Evolutionary conservation across 129 eudicot genomes (phyloP).

Genomic region (Pulicaria dysenterica): DNA sequence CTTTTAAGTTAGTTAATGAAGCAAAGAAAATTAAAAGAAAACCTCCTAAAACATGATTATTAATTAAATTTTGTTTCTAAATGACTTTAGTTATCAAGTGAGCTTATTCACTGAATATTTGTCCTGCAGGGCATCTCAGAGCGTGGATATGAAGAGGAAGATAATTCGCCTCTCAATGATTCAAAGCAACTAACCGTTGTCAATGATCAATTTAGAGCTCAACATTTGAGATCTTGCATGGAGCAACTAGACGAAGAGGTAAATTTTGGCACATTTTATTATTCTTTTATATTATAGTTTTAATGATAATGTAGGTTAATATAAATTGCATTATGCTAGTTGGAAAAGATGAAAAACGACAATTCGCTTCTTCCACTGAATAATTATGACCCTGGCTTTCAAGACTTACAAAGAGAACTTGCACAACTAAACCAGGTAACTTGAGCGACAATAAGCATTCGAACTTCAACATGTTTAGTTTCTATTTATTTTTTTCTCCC

Average conservation of each 20-base stretch:
- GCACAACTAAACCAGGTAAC: conserved; percentile 67
- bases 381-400: conserved; percentile 46
- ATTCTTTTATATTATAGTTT: background rate
- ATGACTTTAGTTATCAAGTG: background rate
- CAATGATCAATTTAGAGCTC: conserved; percentile 47
- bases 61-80: background rate
- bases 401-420: conserved; percentile 59
- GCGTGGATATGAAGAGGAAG: conserved; percentile 27
- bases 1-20: background rate
- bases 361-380: conserved; percentile 49
- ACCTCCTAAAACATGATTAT: conserved; percentile 2
- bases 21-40: background rate
- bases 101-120: conserved; percentile 11
- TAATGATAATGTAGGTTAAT: background rate
- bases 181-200: conserved; percentile 41
- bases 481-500: background rate
- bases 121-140: conserved; percentile 35
- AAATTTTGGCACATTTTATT: conserved; percentile 26
- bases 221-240: conserved; percentile 67
- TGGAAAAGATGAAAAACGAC: conserved; percentile 86
- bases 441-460: background rate
- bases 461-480: conserved; percentile 3
- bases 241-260: conserved; percentile 92
- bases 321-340: conserved; percentile 35
- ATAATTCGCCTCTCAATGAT: conserved; percentile 22